Evolutionary conservation across 139 green algal genomes (phyloP), one percentile per base, ranked within the genome.

Genomic region (Chlorella sp.): DNA sequence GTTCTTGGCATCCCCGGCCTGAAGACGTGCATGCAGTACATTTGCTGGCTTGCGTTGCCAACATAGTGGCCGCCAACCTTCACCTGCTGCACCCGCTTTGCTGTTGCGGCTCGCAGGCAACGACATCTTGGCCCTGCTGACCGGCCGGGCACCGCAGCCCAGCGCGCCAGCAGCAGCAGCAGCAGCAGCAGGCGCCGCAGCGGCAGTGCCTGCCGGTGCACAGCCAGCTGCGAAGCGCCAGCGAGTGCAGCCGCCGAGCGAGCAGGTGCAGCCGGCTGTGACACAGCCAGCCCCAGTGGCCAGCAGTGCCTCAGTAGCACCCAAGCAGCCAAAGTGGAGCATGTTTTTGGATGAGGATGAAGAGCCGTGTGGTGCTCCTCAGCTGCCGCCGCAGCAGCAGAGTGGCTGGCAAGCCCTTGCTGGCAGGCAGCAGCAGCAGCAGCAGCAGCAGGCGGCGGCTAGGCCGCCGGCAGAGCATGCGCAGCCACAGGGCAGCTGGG

Each of bases 81-180:
- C 2, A 60, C 51, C 24, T 11, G 20, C 3, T 54, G 40, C 43
- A 79, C 32, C 43, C 43, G 20, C 43, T 51, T 43, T 38, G 73
- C 36, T n/a, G n/a, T n/a, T n/a, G n/a, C n/a, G n/a, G n/a, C n/a
- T 26, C 40, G 40, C 80, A 84, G 80, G 64, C 56, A 48, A 65
- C 19, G 80, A 84, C 67, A 84, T 84, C 34, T 67, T 84, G 22
- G 3, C 16, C 0, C 65, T 84, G 43, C 67, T 84, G 44, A 78
- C 51, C 8, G 80, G 80, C 16, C 24, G 24, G 8, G 54, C 54
- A 7, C 34, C 76, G 38, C 76, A 38, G 41, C 41, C 26, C 26
- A 36, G 41, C 24, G 40, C 72, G 14, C 24, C 72, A 34, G 72
- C 8, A 1, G 41, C 30, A 58, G 72, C 72, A 56, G 70, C 70